These are phyloP conservation scores for Cyanodermella asteris DNA, from an alignment of 2,329 filamentous ascomycete species.

Conservation along the genomic window DNA sequence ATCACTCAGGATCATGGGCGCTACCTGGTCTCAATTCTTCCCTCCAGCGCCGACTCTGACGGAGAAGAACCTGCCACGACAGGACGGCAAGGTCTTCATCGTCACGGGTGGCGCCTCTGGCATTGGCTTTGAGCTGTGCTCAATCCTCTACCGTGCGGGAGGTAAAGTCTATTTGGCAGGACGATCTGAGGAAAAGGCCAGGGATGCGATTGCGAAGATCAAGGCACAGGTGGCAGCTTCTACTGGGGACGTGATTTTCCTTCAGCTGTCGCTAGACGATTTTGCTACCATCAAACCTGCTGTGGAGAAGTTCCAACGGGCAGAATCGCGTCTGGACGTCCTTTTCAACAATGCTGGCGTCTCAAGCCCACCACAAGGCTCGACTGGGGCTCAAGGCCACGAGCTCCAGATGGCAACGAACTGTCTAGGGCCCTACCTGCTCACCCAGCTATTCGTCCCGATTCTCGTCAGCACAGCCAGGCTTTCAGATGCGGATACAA, in stretches of 20 bases:
- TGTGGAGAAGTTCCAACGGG: slow-evolving; percentile 15
- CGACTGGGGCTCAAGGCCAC: slow-evolving; percentile 9
- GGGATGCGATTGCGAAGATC: slow-evolving; percentile 19
- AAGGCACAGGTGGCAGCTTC: slow-evolving; percentile 12
- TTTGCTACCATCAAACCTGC: slow-evolving; percentile 18
- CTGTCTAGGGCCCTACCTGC: slow-evolving; percentile 11
- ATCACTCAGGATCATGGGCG: neutral
- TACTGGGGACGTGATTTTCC: slow-evolving; percentile 15
- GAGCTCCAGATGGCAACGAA: slow-evolving; percentile 17
- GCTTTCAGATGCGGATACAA: slow-evolving; percentile 5
- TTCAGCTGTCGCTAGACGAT: slow-evolving; percentile 19
- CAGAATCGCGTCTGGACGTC: slow-evolving; percentile 18
- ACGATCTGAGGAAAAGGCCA: slow-evolving; percentile 19
- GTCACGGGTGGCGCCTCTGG: slow-evolving; percentile 19
- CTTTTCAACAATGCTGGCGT: slow-evolving; percentile 16
- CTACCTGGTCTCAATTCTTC: slow-evolving; percentile 4
- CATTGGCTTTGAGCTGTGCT: slow-evolving; percentile 18
- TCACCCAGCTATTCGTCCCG: slow-evolving; percentile 10
- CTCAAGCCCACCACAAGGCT: neutral
- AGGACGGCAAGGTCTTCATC: slow-evolving; percentile 14
- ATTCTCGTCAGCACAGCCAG: slow-evolving; percentile 8
- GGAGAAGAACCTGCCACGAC: slow-evolving; percentile 8
- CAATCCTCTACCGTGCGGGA: slow-evolving; percentile 20
- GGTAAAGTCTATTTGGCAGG: slow-evolving; percentile 24
- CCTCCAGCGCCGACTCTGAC: slow-evolving; percentile 8